Evolutionary conservation across 768 basidiomycete genomes (phyloP).

Genomic region (Termitomyces sp.): DNA sequence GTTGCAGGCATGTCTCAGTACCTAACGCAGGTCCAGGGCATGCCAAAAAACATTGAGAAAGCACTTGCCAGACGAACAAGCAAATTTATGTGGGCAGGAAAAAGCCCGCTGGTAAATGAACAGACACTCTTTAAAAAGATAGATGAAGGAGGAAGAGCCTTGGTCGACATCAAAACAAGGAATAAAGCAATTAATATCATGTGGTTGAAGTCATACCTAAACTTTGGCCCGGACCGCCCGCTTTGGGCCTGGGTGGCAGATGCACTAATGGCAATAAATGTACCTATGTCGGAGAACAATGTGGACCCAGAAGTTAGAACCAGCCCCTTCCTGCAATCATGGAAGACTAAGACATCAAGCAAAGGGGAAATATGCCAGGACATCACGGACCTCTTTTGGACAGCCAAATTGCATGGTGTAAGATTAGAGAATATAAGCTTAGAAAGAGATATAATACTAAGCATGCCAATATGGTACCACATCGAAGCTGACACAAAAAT

Average conservation of each 20-base stretch:
- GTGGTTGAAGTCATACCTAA: too few species aligned
- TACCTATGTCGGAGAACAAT: neutral
- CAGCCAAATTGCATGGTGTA: neutral
- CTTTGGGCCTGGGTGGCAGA: too few species aligned
- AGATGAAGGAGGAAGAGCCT: too few species aligned
- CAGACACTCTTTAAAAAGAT: too few species aligned
- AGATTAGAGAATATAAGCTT: neutral
- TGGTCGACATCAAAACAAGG: too few species aligned
- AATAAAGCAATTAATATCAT: too few species aligned
- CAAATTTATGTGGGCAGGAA: too few species aligned
- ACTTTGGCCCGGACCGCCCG: too few species aligned
- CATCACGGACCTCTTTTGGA: neutral
- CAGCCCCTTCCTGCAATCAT: neutral
- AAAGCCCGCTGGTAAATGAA: too few species aligned
- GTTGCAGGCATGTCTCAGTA: too few species aligned
- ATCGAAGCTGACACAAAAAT: neutral
- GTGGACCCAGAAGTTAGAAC: neutral
- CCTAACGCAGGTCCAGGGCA: too few species aligned
- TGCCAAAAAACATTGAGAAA: too few species aligned
- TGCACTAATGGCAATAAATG: neutral
- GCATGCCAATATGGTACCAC: neutral
- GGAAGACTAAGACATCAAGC: neutral
- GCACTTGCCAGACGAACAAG: fast-evolving
- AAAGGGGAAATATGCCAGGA: neutral
- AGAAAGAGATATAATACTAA: neutral